These are phyloP conservation scores for Debaryomyces subglobosus DNA, from an alignment of 1,139 yeast genomes.

Conservation along the genomic window DNA sequence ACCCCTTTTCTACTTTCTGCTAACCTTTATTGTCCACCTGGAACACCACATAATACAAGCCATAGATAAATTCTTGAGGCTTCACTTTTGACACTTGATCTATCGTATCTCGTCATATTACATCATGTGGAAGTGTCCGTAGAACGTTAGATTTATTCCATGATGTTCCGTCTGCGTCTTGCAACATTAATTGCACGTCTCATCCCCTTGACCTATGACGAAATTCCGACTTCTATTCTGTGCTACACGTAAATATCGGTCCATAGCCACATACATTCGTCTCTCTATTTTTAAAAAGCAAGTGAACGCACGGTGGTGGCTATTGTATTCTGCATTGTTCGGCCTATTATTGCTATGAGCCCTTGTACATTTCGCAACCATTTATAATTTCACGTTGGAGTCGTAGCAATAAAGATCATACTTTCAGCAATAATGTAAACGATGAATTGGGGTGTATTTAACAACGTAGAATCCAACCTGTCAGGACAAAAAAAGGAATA, in stretches of 20 bases:
- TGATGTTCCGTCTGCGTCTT: background rate
- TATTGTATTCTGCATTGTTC: background rate
- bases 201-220: conserved; percentile 4
- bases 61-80: background rate
- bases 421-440: conserved; percentile 4
- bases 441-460: background rate
- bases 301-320: conserved; percentile 5
- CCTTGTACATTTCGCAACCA: conserved; percentile 7
- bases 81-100: background rate
- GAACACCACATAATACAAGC: background rate
- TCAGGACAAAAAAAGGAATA: background rate
- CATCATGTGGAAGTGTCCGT: background rate
- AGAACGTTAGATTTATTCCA: background rate
- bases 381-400: conserved; percentile 6
- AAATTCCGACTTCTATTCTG: background rate
- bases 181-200: background rate
- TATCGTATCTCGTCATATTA: background rate
- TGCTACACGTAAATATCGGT: background rate
- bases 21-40: background rate
- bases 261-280: background rate
- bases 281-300: conserved; percentile 2
- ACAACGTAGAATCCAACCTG: background rate
- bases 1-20: background rate
- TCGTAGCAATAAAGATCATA: conserved; percentile 7
- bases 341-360: conserved; percentile 4